These are phyloP conservation scores for Cyanidioschyzon merolae DNA, from an alignment of 23 red algal genomes.

Conservation along the genomic window DNA sequence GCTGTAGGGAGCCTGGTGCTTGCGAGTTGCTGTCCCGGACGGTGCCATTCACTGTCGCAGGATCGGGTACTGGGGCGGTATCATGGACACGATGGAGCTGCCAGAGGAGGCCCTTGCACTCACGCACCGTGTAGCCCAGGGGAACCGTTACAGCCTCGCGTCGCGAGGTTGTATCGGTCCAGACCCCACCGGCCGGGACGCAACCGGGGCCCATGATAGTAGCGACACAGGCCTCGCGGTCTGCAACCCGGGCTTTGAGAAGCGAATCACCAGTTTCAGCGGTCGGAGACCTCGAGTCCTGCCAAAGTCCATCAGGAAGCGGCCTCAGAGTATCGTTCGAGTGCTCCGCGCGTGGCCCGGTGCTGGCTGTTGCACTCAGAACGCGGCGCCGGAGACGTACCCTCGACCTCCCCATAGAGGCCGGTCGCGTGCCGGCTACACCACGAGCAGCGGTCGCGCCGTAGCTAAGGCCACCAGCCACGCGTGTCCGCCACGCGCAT, in stretches of 20 bases:
- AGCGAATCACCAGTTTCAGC: not conserved
- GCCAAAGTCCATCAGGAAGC: not conserved
- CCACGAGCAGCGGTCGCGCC: not conserved
- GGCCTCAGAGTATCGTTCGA: not conserved
- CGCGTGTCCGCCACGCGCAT: too few species aligned
- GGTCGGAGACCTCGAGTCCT: not conserved
- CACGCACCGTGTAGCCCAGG: conserved; percentile 1
- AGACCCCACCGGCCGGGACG: conserved; percentile 5
- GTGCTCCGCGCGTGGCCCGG: not conserved
- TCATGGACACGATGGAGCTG: not conserved
- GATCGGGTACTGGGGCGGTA: not conserved
- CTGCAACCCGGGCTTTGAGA: conserved; percentile 6
- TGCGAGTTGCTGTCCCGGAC: not conserved
- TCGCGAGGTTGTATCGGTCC: conserved; percentile 12
- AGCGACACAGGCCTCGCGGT: conserved; percentile 7
- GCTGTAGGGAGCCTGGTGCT: not conserved
- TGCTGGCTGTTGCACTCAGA: not conserved
- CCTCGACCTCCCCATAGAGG: not conserved
- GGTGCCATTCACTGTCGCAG: not conserved
- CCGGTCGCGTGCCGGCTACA: not conserved
- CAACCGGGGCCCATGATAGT: not conserved
- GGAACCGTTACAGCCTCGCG: conserved; percentile 14
- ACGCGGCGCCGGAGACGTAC: not conserved
- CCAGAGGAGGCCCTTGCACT: conserved; percentile 5
- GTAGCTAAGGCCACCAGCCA: not conserved